phyloP scores from a whole-genome alignment of 2,329 filamentous ascomycete genomes.

The Talaromyces sp. region DNA sequence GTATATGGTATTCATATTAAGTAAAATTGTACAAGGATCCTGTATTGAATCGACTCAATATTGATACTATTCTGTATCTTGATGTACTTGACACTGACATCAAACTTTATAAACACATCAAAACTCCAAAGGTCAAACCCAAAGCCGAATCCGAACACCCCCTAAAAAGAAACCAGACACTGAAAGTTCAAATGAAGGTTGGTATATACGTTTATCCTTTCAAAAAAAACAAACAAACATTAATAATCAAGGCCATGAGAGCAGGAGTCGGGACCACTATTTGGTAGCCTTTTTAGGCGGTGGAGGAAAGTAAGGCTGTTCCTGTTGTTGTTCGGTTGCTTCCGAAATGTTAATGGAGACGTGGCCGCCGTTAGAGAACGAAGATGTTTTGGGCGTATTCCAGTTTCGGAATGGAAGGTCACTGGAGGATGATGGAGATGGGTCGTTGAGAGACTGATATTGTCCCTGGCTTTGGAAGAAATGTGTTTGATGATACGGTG shows the following conservation, averaged over 20 bases:
- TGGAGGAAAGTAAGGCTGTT: constrained; percentile 43
- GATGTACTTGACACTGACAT: not conserved
- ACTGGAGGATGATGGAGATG: constrained; percentile 18
- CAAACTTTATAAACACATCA: not conserved
- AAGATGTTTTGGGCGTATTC: constrained; percentile 15
- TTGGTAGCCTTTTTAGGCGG: constrained; percentile 39
- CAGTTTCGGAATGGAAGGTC: constrained; percentile 41
- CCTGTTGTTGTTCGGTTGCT: not conserved
- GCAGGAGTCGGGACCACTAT: not conserved
- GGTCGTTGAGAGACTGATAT: constrained; percentile 11
- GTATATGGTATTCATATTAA: too few relatives aligned
- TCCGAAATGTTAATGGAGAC: constrained; percentile 8
- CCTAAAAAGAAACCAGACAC: not conserved
- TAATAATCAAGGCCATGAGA: not conserved
- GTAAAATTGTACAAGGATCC: too few relatives aligned
- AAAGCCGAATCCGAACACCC: not conserved
- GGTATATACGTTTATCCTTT: not conserved
- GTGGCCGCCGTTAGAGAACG: constrained; percentile 2
- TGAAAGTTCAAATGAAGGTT: not conserved
- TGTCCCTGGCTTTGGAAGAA: constrained; percentile 10
- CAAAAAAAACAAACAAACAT: not conserved
- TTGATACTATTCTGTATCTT: not conserved
- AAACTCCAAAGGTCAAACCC: not conserved
- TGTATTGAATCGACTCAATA: not conserved
- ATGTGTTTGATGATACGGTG: constrained; percentile 6